Base-by-base conservation (phyloP, 2,329 filamentous ascomycete species). In the Didymella pomorum region DNA sequence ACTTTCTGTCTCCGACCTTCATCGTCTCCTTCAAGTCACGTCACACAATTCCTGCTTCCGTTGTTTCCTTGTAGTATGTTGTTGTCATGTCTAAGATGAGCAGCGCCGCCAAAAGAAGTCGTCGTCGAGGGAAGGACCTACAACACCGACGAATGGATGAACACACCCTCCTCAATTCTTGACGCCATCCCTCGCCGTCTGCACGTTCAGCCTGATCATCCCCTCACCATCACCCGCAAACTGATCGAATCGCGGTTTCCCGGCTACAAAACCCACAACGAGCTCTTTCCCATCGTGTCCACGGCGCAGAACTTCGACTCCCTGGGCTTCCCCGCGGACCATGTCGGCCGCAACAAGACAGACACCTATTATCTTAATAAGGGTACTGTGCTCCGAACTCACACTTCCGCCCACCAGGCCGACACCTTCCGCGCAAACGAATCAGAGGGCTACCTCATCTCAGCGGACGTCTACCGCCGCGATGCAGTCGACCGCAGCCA, bases 311-410 rank as follows among this genome's bases (percentile, higher is more conserved):
- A 99, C 77, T 99, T 99, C 74, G 95, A 99, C 79, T 95, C 93
- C n/a, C 82, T 99, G 8, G 93, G 93, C 43, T 98, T 99, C 73
- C 90, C 93, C 0, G 71, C 83, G 7, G 90, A 97, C 75, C 95
- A 99, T 71, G 91, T 93, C 4, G 95, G 95, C 59, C 89, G 95
- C 49, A 91, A 87, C 65, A 87, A 87, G 66, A 94, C 91, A 14
- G 95, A 99, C 79, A 98, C 95, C 0, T 99, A 98, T 82, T 99
- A 99, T 78, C 80, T 99, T 72, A 97, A 97, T 79, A 82, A 88
- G 65, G 79, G 86, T 50, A 96, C 91, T 0, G 88, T 99, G 2
- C 81, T 99, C 41, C 86, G 95, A 56, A 99, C 95, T 0, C 95
- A 99, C 77, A 98, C 94, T 2, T 95, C 91, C 66, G 95, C 95